Percentiles rank a stretch among this genome's conserved stretches.
Evolutionary conservation across 352 stramenopile genomes (phyloP).

Genomic region (Pythium dissimile): DNA sequence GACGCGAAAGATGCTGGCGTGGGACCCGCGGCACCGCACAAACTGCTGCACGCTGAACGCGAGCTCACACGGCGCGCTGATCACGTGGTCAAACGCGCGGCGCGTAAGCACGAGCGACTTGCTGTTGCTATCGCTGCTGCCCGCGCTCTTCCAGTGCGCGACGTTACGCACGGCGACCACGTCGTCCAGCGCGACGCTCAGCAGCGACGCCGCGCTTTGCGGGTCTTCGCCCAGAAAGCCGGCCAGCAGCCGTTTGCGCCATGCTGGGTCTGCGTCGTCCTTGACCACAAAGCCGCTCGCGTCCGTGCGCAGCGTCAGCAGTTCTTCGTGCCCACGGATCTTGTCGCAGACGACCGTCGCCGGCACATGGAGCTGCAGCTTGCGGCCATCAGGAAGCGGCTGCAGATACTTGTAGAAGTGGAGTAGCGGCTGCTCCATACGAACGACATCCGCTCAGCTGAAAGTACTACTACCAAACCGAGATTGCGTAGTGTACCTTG

Average conservation of each 20-base stretch:
- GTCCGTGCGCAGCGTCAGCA: constrained; percentile 63
- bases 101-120: constrained; percentile 61
- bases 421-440: constrained; percentile 39
- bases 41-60: constrained; percentile 68
- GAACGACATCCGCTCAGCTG: no score
- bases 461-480: no score
- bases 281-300: constrained; percentile 35
- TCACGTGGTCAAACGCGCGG: constrained; percentile 50
- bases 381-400: constrained; percentile 39
- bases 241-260: constrained; percentile 55
- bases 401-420: constrained; percentile 87
- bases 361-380: constrained; percentile 56
- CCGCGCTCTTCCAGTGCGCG: constrained; percentile 40
- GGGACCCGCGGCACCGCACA: constrained; percentile 58
- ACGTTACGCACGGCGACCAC: constrained; percentile 63
- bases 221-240: constrained; percentile 30
- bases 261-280: constrained; percentile 45
- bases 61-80: constrained; percentile 53
- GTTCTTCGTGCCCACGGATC: constrained; percentile 38
- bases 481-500: constrained; percentile 24
- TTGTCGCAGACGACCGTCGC: constrained; percentile 65
- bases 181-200: constrained; percentile 20
- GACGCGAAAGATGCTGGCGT: constrained; percentile 70
- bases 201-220: constrained; percentile 12
- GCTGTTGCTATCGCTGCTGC: constrained; percentile 29